Evolutionary conservation across 257 asterid genomes (phyloP).

Genomic region (Petunia axillaris): DNA sequence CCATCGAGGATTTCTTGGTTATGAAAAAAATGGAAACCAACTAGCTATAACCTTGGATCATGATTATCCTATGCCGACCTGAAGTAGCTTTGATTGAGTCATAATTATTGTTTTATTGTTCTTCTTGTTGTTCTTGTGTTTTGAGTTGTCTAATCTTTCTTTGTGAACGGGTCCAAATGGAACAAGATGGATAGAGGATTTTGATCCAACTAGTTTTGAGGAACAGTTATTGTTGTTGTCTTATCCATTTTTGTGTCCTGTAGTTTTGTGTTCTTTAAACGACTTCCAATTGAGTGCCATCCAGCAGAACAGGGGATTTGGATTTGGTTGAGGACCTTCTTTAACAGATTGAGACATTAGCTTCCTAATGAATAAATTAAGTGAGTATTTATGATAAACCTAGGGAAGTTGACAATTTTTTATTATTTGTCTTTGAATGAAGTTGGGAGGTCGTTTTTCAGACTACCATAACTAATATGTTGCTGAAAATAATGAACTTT

Average conservation of each 20-base stretch:
- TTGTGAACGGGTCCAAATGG: background rate
- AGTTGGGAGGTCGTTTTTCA: background rate
- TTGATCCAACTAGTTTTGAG: background rate
- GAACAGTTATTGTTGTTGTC: background rate
- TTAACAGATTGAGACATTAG: background rate
- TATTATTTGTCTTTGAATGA: background rate
- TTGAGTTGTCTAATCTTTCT: background rate
- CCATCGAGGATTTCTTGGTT: background rate
- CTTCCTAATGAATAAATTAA: background rate
- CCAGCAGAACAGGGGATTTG: background rate
- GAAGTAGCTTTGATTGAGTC: background rate
- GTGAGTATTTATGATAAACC: background rate
- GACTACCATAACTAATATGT: background rate
- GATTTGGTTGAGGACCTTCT: background rate
- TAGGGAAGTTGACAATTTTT: background rate
- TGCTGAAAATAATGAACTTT: background rate
- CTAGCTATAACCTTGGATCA: no score
- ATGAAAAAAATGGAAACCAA: no score
- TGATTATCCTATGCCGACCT: background rate
- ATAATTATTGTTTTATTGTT: background rate
- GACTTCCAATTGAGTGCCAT: background rate
- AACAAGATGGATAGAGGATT: background rate
- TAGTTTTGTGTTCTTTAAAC: background rate
- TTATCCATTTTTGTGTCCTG: background rate
- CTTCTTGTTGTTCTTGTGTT: background rate